Evolutionary conservation across 2,329 filamentous ascomycete species (phyloP), one percentile per base, ranked within the genome.

Genomic region (Diaporthe sp.): DNA sequence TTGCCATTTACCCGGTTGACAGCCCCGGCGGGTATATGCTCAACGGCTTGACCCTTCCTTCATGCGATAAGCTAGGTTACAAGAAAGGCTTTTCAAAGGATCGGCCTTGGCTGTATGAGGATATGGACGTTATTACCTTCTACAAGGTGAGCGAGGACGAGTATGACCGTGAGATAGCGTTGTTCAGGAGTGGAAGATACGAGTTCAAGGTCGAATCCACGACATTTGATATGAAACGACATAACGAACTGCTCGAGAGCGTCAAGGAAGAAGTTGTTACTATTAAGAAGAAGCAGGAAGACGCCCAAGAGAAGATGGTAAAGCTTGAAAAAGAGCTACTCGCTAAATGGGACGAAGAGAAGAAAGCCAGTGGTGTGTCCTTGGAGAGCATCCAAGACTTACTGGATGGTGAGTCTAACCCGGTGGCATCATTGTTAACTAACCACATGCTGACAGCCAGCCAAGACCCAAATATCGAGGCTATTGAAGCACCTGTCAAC

Each of bases 11-110:
- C 74, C 88, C 88, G 5, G 88, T 90, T 19, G 88, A 91, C 75
- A 86, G 85, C 0, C 89, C 89, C 0, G 89, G 89, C 7, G 89
- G 89, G 0, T 90, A 90, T 74, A 87, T 89, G 80, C 85, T 89
- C 80, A 86, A 84, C 0, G 88, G 87, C 0, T 82, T 87, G 66
- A 90, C 88, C 0, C 85, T 90, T 3, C 87, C 87, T 0, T 86
- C 87, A 22, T 87, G 88, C 59, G 89, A 91, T 76, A 85, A 86
- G 50, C 84, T 89, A 10, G 87, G 88, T 0, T 87, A 84, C 76
- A 90, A 89, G 75, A 80, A 81, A 0, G 86, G 86, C 2, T 91
- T 89, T 77, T 82, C 79, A 3, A 76, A 83, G 0, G 80, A 84
- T 0, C 77, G 81, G 37, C 89, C 89, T 0, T 90, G 89, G 86